Evolutionary conservation across 441 rosid genomes (phyloP).

Genomic region (Eutrema salsugineum): DNA sequence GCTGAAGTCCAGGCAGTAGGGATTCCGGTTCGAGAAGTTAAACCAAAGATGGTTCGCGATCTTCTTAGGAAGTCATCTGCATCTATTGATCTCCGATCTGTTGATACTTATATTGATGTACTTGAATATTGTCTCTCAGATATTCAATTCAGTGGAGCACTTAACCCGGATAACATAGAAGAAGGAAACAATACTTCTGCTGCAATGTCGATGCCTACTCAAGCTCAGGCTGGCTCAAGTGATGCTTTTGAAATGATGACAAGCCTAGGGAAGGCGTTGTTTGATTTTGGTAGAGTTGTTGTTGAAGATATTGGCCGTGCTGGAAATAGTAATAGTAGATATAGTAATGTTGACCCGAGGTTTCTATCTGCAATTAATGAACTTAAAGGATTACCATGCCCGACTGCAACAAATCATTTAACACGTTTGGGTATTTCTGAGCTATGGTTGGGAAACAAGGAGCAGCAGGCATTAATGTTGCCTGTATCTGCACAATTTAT

Average conservation of each 20-base stretch:
- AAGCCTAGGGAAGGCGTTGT: conserved; percentile 90
- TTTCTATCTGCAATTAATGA: conserved; percentile 54
- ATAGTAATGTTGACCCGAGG: conserved; percentile 45
- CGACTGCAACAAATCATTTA: conserved; percentile 80
- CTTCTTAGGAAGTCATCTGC: conserved; percentile 68
- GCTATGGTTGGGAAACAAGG: conserved; percentile 90
- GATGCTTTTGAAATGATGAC: conserved; percentile 98
- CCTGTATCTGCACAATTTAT: conserved; percentile 78
- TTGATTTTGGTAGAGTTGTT: conserved; percentile 95
- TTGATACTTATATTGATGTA: conserved; percentile 88
- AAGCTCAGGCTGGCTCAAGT: conserved; percentile 67
- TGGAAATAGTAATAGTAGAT: conserved; percentile 49
- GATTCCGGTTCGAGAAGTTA: conserved; percentile 72
- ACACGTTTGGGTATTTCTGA: conserved; percentile 70
- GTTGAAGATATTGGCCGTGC: conserved; percentile 95
- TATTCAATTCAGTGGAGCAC: conserved; percentile 53
- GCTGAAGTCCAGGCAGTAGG: conserved; percentile 88
- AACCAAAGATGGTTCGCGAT: conserved; percentile 97
- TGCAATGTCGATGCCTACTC: conserved; percentile 40
- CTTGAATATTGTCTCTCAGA: conserved; percentile 96
- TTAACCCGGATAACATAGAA: conserved; percentile 36
- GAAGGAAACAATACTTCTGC: conserved; percentile 42
- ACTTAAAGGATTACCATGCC: conserved; percentile 89
- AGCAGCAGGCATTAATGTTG: conserved; percentile 82
- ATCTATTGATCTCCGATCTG: conserved; percentile 74